phyloP scores from a whole-genome alignment of 208 protist species.

The Entamoeba moshkovskii region DNA sequence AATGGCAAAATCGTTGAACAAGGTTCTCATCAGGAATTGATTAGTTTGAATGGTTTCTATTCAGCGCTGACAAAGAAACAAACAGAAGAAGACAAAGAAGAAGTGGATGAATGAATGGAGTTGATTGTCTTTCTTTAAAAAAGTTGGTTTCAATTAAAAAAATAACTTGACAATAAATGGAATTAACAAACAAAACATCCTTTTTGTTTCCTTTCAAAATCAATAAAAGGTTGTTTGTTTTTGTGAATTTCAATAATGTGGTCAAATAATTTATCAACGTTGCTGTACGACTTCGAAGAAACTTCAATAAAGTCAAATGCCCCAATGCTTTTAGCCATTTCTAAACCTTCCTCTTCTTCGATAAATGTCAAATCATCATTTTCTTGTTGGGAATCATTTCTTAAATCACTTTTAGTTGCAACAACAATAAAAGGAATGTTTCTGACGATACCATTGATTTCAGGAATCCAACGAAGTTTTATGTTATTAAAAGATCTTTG shows the following conservation, averaged over 20 bases:
- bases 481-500: conserved; percentile 53
- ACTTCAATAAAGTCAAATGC: conserved; percentile 62
- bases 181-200: no score
- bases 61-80: no score
- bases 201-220: no score
- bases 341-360: conserved; percentile 29
- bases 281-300: no score
- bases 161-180: no score
- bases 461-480: conserved; percentile 36
- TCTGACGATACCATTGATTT: background rate
- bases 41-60: background rate
- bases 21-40: conserved; percentile 60
- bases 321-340: conserved; percentile 51
- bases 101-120: no score
- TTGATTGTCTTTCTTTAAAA: no score
- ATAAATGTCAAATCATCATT: background rate
- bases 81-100: no score
- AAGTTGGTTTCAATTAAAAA: no score
- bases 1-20: conserved; percentile 58
- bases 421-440: conserved; percentile 43
- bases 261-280: no score
- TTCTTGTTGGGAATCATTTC: conserved; percentile 22
- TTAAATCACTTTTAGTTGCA: conserved; percentile 51
- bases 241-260: no score
- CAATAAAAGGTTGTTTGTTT: no score